Evolutionary conservation across 768 basidiomycete species (phyloP), one percentile per base, ranked within the genome.

Genomic region (Trametes punicea): DNA sequence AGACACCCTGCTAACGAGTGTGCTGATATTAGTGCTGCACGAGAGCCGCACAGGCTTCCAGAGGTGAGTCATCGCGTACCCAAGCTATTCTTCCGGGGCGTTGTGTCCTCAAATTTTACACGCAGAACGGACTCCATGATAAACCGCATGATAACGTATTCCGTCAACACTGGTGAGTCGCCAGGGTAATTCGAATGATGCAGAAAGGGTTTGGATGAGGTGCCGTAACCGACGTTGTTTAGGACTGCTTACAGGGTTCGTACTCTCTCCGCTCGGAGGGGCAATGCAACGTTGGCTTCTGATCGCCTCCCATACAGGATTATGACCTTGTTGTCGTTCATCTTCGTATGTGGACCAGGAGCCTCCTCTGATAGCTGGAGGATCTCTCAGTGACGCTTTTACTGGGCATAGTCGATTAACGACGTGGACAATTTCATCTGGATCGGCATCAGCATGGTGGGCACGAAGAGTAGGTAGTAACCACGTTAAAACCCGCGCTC

Each of bases 351-450:
- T 45, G 13, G 7, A n/a, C n/a, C n/a, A n/a, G n/a, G n/a, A n/a
- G n/a, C n/a, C n/a, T n/a, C n/a, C n/a, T n/a, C n/a, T n/a, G n/a
- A n/a, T n/a, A n/a, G n/a, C n/a, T n/a, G n/a, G n/a, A n/a, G n/a
- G n/a, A n/a, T n/a, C n/a, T 18, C 18, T 11, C 23, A n/a, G n/a
- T 18, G 2, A 6, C 16, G 26, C 2, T 20, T 16, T 5, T 20
- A n/a, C 20, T 15, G 21, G n/a, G n/a, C n/a, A n/a, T n/a, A n/a
- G n/a, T n/a, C n/a, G n/a, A n/a, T n/a, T n/a, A n/a, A n/a, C n/a
- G n/a, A n/a, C n/a, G n/a, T n/a, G n/a, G n/a, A n/a, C n/a, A 30
- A 53, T 31, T 31, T 53, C 21, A 53, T 53, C 13, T 53, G 44
- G 30, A 53, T 53, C 7, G 42, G 42, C 23, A 25, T 53, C 31